phyloP scores from a whole-genome alignment of 345 rosid genomes.

The Crucihimalaya himalaica region DNA sequence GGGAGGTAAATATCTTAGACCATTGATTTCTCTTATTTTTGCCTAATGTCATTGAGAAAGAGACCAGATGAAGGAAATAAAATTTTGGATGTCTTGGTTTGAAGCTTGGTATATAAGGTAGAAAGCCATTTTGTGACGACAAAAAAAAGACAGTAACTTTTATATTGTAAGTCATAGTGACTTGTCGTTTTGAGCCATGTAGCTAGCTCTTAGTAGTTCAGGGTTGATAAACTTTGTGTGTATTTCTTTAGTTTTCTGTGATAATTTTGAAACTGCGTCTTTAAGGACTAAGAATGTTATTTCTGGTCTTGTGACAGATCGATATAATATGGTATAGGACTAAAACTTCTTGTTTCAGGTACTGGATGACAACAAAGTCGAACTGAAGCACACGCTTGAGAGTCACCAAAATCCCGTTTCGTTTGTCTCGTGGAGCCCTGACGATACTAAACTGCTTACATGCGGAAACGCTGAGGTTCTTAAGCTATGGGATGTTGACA shows the following conservation, averaged over 20 bases:
- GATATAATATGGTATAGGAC: not conserved
- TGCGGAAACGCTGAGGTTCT: conserved; percentile 83
- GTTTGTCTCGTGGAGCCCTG: conserved; percentile 89
- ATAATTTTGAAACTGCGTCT: not conserved
- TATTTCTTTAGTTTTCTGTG: not conserved
- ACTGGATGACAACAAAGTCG: conserved; percentile 57
- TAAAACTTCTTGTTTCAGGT: conserved; percentile 51
- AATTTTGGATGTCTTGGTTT: not conserved
- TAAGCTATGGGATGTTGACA: conserved; percentile 91
- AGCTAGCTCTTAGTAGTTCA: not conserved
- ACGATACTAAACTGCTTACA: conserved; percentile 74
- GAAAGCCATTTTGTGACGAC: conserved; percentile 12
- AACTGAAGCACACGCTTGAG: conserved; percentile 55
- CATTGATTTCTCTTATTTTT: conserved; percentile 3
- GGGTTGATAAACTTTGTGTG: not conserved
- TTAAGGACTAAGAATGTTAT: not conserved
- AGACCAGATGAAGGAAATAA: not conserved
- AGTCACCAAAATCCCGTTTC: conserved; percentile 83
- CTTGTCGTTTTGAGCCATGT: not conserved
- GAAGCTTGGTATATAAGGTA: conserved; percentile 31
- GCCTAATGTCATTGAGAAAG: not conserved
- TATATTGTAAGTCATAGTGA: not conserved
- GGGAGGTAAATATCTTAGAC: conserved; percentile 61
- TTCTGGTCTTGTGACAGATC: conserved; percentile 3
- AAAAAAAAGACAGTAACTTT: not conserved